phyloP scores from a whole-genome alignment of 257 asterid genomes.

The Prunella vulgaris region DNA sequence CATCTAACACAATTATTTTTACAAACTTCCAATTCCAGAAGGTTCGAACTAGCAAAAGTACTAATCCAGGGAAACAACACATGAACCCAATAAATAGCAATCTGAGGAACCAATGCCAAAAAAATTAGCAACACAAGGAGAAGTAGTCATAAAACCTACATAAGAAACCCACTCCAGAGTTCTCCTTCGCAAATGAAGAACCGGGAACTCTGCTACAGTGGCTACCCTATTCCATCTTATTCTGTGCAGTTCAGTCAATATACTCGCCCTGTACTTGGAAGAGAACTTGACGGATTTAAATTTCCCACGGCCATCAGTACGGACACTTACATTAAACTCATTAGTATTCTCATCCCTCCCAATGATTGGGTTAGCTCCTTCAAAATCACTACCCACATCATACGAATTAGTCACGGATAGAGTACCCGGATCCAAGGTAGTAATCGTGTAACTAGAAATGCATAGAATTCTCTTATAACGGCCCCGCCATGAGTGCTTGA shows the following conservation, averaged over 20 bases:
- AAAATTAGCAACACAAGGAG: conserved; percentile 6
- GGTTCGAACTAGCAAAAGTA: conserved; percentile 4
- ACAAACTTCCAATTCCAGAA: background rate
- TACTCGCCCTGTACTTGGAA: conserved; percentile 72
- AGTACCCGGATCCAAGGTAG: conserved; percentile 80
- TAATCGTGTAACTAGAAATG: conserved; percentile 52
- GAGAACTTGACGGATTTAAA: conserved; percentile 82
- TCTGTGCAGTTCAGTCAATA: conserved; percentile 86
- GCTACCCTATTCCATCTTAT: conserved; percentile 74
- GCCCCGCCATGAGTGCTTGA: conserved; percentile 98
- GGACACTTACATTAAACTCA: conserved; percentile 77
- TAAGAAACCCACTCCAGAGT: conserved; percentile 79
- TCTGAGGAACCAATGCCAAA: background rate
- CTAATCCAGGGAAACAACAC: conserved; percentile 1
- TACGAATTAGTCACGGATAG: conserved; percentile 82
- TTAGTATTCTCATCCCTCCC: conserved; percentile 75
- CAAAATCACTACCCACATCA: conserved; percentile 75
- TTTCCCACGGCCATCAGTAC: conserved; percentile 95
- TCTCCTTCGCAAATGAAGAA: conserved; percentile 76
- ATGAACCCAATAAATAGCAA: conserved; percentile 5
- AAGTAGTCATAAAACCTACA: conserved; percentile 43
- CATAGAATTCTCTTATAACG: conserved; percentile 89
- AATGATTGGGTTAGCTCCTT: conserved; percentile 78
- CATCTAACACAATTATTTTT: conserved; percentile 12
- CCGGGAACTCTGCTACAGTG: conserved; percentile 68